A percentile compares a stretch with the other conserved stretches of the same genome.
Evolutionary conservation across 2,329 filamentous ascomycete species (phyloP).

Genomic region (Neurospora crassa): DNA sequence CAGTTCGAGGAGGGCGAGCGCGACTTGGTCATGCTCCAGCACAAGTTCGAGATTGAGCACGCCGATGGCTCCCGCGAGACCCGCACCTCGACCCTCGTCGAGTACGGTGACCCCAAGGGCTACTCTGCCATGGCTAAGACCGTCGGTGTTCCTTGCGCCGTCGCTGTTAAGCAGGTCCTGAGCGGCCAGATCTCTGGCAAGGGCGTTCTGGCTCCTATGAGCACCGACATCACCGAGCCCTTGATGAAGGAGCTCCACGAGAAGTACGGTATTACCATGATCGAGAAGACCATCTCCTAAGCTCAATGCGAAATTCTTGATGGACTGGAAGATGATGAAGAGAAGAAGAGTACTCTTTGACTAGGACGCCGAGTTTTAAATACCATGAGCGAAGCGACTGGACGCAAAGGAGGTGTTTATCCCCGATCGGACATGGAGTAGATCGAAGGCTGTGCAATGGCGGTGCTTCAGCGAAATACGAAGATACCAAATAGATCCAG

Average conservation of each 20-base stretch:
- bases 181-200: slow-evolving; percentile 63
- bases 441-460: background rate
- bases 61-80: slow-evolving; percentile 71
- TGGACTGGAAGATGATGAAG: background rate
- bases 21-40: slow-evolving; percentile 73
- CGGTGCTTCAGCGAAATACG: background rate
- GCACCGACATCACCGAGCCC: slow-evolving; percentile 58
- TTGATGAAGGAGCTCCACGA: slow-evolving; percentile 71
- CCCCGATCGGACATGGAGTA: background rate
- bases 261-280: slow-evolving; percentile 64
- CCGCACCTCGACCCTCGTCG: slow-evolving; percentile 68
- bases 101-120: slow-evolving; percentile 69
- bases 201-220: slow-evolving; percentile 71
- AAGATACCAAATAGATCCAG: background rate
- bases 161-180: slow-evolving; percentile 70
- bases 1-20: slow-evolving; percentile 74
- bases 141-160: slow-evolving; percentile 34
- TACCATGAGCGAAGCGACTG: background rate
- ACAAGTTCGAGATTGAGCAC: slow-evolving; percentile 77
- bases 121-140: slow-evolving; percentile 74
- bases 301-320: background rate
- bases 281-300: slow-evolving; percentile 52
- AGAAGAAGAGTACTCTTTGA: background rate
- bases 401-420: background rate
- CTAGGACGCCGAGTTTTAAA: background rate